Percentiles rank a stretch among this genome's conserved stretches.
These are phyloP conservation scores for Vitis rupestris DNA, from an alignment of 164 flowering plant genomes.

Conservation along the genomic window DNA sequence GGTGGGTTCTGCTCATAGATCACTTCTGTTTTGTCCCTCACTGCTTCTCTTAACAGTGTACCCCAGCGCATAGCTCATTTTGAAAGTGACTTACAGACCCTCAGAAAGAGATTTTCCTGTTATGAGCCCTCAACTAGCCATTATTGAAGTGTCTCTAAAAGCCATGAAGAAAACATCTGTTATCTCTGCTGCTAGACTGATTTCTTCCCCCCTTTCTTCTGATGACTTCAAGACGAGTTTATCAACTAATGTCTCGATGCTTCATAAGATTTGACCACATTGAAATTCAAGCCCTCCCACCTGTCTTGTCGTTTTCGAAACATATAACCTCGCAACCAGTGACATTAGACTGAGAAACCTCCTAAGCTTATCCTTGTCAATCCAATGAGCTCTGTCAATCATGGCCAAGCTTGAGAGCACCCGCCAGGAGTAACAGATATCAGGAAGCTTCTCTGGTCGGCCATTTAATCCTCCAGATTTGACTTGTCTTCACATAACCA, in stretches of 20 bases:
- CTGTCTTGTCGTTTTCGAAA: constrained; percentile 27
- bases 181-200: constrained; percentile 61
- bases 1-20: constrained; percentile 57
- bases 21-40: constrained; percentile 56
- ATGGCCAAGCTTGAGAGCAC: no score
- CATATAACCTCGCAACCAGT: no score
- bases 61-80: no score
- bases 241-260: constrained; percentile 85
- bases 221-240: constrained; percentile 77
- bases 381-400: no score
- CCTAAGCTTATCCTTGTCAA: no score
- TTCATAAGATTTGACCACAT: constrained; percentile 41
- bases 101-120: constrained; percentile 49
- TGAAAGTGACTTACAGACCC: no score
- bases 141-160: constrained; percentile 70
- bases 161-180: constrained; percentile 64
- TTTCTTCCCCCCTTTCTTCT: constrained; percentile 83
- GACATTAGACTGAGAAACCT: no score
- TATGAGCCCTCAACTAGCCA: constrained; percentile 88
- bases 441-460: no score
- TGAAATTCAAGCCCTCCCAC: constrained; percentile 76
- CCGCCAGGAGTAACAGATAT: no score
- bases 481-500: no score
- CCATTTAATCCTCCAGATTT: no score
- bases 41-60: constrained; percentile 27